Base-by-base conservation (phyloP, 805 yeast species). In the Brettanomyces bruxellensis region DNA sequence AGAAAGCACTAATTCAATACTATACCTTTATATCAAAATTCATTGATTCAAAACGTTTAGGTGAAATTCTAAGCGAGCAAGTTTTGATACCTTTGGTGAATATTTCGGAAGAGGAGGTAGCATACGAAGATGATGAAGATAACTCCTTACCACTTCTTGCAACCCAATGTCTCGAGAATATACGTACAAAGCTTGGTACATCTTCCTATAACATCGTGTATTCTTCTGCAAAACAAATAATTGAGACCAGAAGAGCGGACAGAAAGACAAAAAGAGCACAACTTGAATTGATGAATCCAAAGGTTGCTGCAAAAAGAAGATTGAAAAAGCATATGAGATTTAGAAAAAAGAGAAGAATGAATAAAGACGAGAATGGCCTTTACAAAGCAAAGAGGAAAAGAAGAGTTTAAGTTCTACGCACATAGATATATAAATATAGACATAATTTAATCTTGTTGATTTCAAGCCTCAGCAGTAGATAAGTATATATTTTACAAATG, bases 241-340 rank as follows among this genome's bases (percentile, higher is more conserved):
- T 90, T 24, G 66, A 64, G 28, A 68, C 69, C 34, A 77, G 87
- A 62, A 76, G 97, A 57, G 74, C 75, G 48, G 95, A 87, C 43
- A 78, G 97, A 64, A 79, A 73, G 59, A 75, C 85, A 0, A 83
- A 81, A 58, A 73, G 89, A 47, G 84, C 95, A 0, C 81, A 84
- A 48, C 66, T 87, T 59, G 84, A 88, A 3, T 71, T 90, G 9
- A 75, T 73, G 22, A 85, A 83, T 4, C 98, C 98, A 1, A 95
- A 84, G 13, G 65, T 76, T 38, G 82, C 87, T n/a, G 93, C 96
- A 2, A 76, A 74, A 53, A 78, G 86, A 62, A 86, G 84, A 66
- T 58, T 86, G 57, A 82, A 72, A 65, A 86, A 85, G 62, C 95
- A 90, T 66, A 78, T 73, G 36, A 76, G 82, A 55, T 74, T 77